Conservation (phyloP, 2,329 filamentous ascomycete species). For the Penicillium sp. region DNA sequence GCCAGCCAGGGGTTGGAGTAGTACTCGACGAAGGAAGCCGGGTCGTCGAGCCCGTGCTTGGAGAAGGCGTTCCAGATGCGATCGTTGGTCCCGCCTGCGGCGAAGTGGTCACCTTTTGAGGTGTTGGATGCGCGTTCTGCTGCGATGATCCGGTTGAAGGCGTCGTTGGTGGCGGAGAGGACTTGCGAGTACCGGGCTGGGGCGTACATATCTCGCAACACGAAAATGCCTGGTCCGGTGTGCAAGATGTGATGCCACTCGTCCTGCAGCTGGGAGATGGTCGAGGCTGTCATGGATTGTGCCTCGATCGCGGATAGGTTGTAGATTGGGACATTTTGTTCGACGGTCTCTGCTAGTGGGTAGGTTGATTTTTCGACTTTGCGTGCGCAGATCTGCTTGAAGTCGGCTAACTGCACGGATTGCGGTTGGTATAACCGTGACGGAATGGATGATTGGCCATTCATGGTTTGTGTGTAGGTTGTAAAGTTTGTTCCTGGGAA, state of each 20-base stretch:
- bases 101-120: constrained; percentile 64
- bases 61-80: constrained; percentile 70
- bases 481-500: not conserved
- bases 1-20: constrained; percentile 65
- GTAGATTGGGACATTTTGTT: constrained; percentile 62
- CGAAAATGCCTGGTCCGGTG: constrained; percentile 62
- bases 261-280: constrained; percentile 55
- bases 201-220: constrained; percentile 58
- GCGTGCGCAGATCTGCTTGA: constrained; percentile 52
- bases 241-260: constrained; percentile 65
- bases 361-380: constrained; percentile 46
- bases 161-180: constrained; percentile 53
- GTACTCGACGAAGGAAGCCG: constrained; percentile 59
- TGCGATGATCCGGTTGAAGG: constrained; percentile 56
- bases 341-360: constrained; percentile 51
- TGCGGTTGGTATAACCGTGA: constrained; percentile 28
- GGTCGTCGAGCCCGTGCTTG: constrained; percentile 61
- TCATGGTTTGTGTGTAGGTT: constrained; percentile 1
- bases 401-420: constrained; percentile 41
- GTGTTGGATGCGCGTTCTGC: constrained; percentile 42
- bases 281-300: constrained; percentile 27
- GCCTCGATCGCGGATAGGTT: constrained; percentile 45
- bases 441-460: constrained; percentile 14
- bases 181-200: constrained; percentile 38
- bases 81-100: constrained; percentile 58